A percentile compares a stretch with the other conserved stretches of the same genome.
Conservation (phyloP, 768 basidiomycete species). For the Lentinula raphanica region DNA sequence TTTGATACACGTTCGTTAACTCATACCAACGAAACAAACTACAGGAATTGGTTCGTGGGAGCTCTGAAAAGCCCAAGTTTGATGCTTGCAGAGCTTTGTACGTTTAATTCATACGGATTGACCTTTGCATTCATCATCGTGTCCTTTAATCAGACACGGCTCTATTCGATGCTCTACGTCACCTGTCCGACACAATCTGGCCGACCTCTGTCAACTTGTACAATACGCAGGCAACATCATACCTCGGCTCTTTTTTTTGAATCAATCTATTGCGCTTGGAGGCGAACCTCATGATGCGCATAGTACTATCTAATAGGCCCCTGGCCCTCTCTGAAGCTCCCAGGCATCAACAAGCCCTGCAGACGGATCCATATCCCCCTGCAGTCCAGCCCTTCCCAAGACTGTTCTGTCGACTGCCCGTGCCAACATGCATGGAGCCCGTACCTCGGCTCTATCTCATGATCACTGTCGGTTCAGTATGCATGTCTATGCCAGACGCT, state of each 20-base stretch:
- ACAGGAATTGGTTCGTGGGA: too few species aligned
- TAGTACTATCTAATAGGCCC: not conserved
- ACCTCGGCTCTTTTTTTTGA: not conserved
- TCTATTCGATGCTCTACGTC: too few species aligned
- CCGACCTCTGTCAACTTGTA: too few species aligned
- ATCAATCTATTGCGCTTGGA: not conserved
- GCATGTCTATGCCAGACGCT: conserved; percentile 97
- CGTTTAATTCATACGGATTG: too few species aligned
- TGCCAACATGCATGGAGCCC: not conserved
- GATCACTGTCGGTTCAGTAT: conserved; percentile 99
- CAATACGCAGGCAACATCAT: too few species aligned
- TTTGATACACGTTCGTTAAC: too few species aligned
- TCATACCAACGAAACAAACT: too few species aligned
- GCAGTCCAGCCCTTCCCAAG: not conserved
- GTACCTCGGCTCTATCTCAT: conserved; percentile 92
- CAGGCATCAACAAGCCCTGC: not conserved
- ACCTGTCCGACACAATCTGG: too few species aligned
- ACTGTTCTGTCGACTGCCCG: not conserved
- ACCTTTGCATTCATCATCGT: too few species aligned
- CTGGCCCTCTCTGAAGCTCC: not conserved
- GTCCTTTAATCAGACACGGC: too few species aligned
- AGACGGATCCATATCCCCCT: not conserved
- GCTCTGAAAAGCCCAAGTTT: too few species aligned
- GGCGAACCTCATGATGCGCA: not conserved
- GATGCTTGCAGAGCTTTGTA: too few species aligned